Evolutionary conservation across 176 grass and related monocot species (phyloP), one percentile per base, ranked within the genome.

Genomic region (Olyra latifolia): DNA sequence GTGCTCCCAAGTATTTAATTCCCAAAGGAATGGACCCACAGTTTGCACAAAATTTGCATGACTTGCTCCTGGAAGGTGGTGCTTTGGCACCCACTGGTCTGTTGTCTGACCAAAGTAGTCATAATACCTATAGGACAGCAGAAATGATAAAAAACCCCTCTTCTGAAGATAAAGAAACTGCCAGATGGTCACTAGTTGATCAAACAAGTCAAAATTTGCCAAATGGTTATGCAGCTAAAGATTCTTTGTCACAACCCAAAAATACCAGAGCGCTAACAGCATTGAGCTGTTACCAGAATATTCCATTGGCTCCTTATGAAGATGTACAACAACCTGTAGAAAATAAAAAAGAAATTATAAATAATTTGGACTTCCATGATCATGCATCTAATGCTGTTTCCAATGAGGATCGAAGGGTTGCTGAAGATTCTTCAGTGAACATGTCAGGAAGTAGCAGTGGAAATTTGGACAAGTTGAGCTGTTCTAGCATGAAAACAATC

Each of bases 31-130:
- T 79, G 75, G 57, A 91, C 55, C 81, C 90, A 62, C 78, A 91
- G 73, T 82, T 91, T 28, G 86, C 90, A 75, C 88, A 69, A 78
- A 99, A 91, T 80, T 83, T 99, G 75, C 88, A 94, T 38, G 75
- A 81, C 68, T 58, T 93, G 38, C 86, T 91, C 57, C 50, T 94
- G 77, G 90, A 99, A 87, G 87, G 87, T 78, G 86, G 85, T 61
- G 78, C 82, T 72, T 88, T 78, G 60, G 69, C 85, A 63, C 86
- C 92, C 0, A 65, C 79, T 53, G 84, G 83, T 89, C 77, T 97
- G 59, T 77, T 91, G 72, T 85, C 80, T 82, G 73, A 82, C 72
- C 72, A 86, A 80, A 82, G 62, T 90, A 57, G 64, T 82, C 75
- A 69, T 69, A 54, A 62, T 44, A 30, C 66, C 64, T 45, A 72